These are phyloP conservation scores for Pyrenophora seminiperda DNA, from an alignment of 2,329 filamentous ascomycete genomes.

Conservation along the genomic window DNA sequence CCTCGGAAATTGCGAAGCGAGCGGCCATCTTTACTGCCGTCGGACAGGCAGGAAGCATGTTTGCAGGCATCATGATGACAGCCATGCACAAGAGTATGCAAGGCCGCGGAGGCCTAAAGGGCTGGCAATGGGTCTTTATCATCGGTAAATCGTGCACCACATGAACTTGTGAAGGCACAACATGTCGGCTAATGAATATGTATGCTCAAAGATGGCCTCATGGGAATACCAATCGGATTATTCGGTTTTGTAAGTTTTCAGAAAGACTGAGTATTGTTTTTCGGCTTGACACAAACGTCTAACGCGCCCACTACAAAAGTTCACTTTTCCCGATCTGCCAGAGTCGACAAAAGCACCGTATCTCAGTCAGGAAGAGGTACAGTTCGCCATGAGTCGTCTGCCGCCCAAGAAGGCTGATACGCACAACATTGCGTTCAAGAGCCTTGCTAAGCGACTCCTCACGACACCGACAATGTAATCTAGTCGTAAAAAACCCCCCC, in stretches of 20 bases:
- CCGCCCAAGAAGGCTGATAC: slow-evolving; percentile 27
- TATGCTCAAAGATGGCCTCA: slow-evolving; percentile 23
- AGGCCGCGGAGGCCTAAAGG: slow-evolving; percentile 20
- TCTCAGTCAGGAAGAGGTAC: slow-evolving; percentile 23
- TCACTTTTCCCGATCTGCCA: slow-evolving; percentile 32
- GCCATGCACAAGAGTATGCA: slow-evolving; percentile 33
- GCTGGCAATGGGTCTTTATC: slow-evolving; percentile 37
- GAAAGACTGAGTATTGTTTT: no score
- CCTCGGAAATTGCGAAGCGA: slow-evolving; percentile 32
- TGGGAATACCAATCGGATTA: slow-evolving; percentile 29
- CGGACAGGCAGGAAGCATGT: slow-evolving; percentile 34
- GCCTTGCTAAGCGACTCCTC: slow-evolving; percentile 25
- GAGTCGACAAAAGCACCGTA: slow-evolving; percentile 18
- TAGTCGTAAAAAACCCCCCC: not conserved
- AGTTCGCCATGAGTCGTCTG: slow-evolving; percentile 25
- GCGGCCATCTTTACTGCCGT: slow-evolving; percentile 33
- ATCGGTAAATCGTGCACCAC: slow-evolving; percentile 16
- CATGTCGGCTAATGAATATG: not conserved
- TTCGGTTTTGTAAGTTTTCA: slow-evolving; percentile 25
- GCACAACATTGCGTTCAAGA: slow-evolving; percentile 25
- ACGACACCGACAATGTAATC: slow-evolving; percentile 20
- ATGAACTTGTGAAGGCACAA: not conserved
- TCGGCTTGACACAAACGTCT: not conserved
- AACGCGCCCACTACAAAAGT: slow-evolving; percentile 10
- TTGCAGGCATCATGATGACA: slow-evolving; percentile 36